Evolutionary conservation across 768 basidiomycete genomes (phyloP), one percentile per base, ranked within the genome.

Genomic region (Suillus subalutaceus): DNA sequence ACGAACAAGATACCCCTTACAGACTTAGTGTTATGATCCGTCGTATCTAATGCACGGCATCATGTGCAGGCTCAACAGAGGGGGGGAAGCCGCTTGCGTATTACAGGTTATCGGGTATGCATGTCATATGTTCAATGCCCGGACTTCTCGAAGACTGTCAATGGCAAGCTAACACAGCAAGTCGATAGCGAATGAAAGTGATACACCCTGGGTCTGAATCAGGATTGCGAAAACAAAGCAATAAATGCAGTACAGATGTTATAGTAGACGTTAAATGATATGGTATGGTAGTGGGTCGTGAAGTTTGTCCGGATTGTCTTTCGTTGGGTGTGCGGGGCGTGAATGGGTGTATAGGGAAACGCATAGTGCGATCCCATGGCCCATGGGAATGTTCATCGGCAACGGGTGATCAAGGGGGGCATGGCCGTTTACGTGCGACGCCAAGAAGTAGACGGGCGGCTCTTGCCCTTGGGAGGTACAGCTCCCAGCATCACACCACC

Each of bases 401-500:
- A 23, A 38, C 26, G 16, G 18, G 40, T 30, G 18, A 13, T 32
- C 18, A 60, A 43, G 10, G 41, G 26, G 32, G 18, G n/a, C 12
- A 37, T 37, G 61, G 68, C 63, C 10, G 68, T 70, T 81, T 73
- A 84, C 66, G 81, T 81, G 75, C 87, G 85, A 74, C 88, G 87
- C 88, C 89, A 90, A 38, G 72, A 62, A 69, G 75, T 69, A 66
- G 73, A 63, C 6, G 41, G 30, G 18, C 41, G 30, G 64, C 78
- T 72, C 74, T 73, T 73, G 71, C 72, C 67, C 69, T 79, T 74
- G 63, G 74, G 65, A 65, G 77, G 72, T 68, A 79, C 30, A 32
- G 18, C 79, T 57, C 92, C 92, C 68, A 94, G 90, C 92, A 94
- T 94, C 70, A 93, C 92, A 68, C 92, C 92, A 64, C 92, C 92